Percentiles rank a stretch among this genome's conserved stretches.
These are phyloP conservation scores for Arachis hypogaea DNA, from an alignment of 306 rosid genomes.

Conservation along the genomic window DNA sequence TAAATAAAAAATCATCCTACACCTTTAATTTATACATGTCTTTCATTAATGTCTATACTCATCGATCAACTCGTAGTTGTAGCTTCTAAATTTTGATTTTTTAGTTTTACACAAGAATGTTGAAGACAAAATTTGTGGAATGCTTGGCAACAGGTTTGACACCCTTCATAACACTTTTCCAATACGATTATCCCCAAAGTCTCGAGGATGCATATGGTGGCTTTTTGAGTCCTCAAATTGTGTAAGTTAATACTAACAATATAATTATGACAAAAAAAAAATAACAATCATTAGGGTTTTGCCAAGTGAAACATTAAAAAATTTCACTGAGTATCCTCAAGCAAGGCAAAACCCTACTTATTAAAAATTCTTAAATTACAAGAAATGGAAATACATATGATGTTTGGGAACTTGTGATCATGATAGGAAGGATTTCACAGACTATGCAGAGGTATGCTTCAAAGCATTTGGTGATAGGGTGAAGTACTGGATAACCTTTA, in stretches of 20 bases:
- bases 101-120: neutral
- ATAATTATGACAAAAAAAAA: neutral
- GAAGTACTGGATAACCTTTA: slow-evolving; percentile 50
- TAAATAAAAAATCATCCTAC: too few relatives aligned
- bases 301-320: too few relatives aligned
- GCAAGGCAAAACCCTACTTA: too few relatives aligned
- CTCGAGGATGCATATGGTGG: slow-evolving; percentile 47
- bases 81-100: too few relatives aligned
- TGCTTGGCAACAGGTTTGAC: slow-evolving; percentile 31
- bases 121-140: neutral
- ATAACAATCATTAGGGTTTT: neutral
- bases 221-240: slow-evolving; percentile 42
- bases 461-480: slow-evolving; percentile 53
- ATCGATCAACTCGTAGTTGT: too few relatives aligned
- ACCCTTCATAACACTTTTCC: slow-evolving; percentile 52
- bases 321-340: too few relatives aligned
- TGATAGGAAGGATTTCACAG: slow-evolving; percentile 39
- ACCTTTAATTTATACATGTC: too few relatives aligned
- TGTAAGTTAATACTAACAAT: slow-evolving; percentile 30
- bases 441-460: slow-evolving; percentile 48
- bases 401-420: neutral
- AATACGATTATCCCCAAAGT: slow-evolving; percentile 45
- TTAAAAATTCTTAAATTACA: neutral
- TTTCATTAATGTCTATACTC: too few relatives aligned
- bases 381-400: neutral